phyloP scores from a whole-genome alignment of 345 rosid species.

The Acer campestre region DNA sequence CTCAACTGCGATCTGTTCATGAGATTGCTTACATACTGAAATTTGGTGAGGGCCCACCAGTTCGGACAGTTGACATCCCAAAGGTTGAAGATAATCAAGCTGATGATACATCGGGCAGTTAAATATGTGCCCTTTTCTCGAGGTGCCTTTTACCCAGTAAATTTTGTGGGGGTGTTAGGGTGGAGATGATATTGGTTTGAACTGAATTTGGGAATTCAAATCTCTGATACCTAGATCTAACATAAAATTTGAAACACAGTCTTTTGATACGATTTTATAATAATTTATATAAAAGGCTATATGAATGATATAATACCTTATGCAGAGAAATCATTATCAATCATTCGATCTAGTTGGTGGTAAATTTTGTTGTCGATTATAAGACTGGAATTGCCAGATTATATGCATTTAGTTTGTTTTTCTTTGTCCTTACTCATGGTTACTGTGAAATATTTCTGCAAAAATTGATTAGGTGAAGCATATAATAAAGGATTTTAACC shows the following conservation, averaged over 20 bases:
- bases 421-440: too few relatives aligned
- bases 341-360: not conserved
- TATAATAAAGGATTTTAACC: too few relatives aligned
- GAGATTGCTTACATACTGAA: conserved; percentile 76
- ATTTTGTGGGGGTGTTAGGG: not conserved
- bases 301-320: too few relatives aligned
- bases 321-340: not conserved
- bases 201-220: not conserved
- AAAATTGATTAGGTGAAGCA: too few relatives aligned
- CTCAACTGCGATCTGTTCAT: conserved; percentile 60
- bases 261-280: not conserved
- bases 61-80: conserved; percentile 31
- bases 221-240: not conserved
- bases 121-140: not conserved
- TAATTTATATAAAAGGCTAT: too few relatives aligned
- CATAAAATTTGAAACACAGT: not conserved
- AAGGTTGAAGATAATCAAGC: conserved; percentile 10
- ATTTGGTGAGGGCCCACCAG: conserved; percentile 80
- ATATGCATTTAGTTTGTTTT: not conserved
- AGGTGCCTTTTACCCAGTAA: not conserved
- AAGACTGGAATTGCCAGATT: too few relatives aligned
- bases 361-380: too few relatives aligned
- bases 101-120: conserved; percentile 16
- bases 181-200: not conserved
- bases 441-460: too few relatives aligned